Percentiles rank a stretch among this genome's conserved stretches.
Evolutionary conservation across 2,329 filamentous ascomycete genomes (phyloP).

Genomic region (Fonsecaea erecta): DNA sequence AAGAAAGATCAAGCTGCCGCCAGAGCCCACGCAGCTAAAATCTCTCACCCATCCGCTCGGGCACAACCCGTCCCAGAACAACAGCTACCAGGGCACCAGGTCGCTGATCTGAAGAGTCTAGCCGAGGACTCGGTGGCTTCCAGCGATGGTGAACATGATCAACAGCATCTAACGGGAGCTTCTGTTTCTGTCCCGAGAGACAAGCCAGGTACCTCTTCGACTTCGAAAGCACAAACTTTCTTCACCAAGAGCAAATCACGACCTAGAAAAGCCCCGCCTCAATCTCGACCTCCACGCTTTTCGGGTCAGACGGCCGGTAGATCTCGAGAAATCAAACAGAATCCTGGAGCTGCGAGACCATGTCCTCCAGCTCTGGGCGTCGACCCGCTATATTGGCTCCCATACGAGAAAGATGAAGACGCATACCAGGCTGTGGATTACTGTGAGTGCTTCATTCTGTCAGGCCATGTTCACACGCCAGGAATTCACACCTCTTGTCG

Average conservation of each 20-base stretch:
- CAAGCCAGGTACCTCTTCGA: not conserved
- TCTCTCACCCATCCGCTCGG: not conserved
- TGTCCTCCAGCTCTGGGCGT: not conserved
- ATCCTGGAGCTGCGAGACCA: not conserved
- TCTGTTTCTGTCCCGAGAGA: not conserved
- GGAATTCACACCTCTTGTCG: not conserved
- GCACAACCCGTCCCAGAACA: not conserved
- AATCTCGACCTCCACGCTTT: not conserved
- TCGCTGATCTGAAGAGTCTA: not conserved
- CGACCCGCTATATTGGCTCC: not conserved
- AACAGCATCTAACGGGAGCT: not conserved
- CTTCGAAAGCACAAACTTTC: not conserved
- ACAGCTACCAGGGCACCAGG: not conserved
- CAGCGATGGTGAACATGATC: not conserved
- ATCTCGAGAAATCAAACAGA: not conserved
- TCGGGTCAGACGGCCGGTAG: not conserved
- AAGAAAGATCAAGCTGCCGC: not conserved
- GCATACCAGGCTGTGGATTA: not conserved
- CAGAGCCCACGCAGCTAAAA: conserved; percentile 1
- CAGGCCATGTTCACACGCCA: not conserved
- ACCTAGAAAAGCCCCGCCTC: not conserved
- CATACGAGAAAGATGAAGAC: not conserved
- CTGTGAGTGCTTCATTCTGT: not conserved
- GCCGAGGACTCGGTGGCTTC: not conserved
- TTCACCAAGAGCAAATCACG: not conserved